These are phyloP conservation scores for Malus domestica DNA, from an alignment of 306 rosid species.

Conservation along the genomic window ASM211411v1 NC_041796.1:27866001-27866500, in stretches of 20 bases:
- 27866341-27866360: not conserved
- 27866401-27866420: not conserved
- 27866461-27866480: slow-evolving; percentile 38
- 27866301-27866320: slow-evolving; percentile 66
- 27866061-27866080: slow-evolving; percentile 56
- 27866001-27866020: slow-evolving; percentile 28
- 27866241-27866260: slow-evolving; percentile 46
- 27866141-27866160: slow-evolving; percentile 37
- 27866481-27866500: slow-evolving; percentile 23
- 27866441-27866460: slow-evolving; percentile 64
- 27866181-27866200: slow-evolving; percentile 45
- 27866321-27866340: not conserved
- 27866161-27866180: slow-evolving; percentile 40
- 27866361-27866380: too few species aligned
- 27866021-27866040: slow-evolving; percentile 50
- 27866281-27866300: slow-evolving; percentile 63
- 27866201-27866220: slow-evolving; percentile 62
- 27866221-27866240: slow-evolving; percentile 58
- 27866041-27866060: slow-evolving; percentile 64
- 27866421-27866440: slow-evolving; percentile 8
- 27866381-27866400: too few species aligned
- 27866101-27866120: slow-evolving; percentile 41
- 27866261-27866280: slow-evolving; percentile 49
- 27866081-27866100: slow-evolving; percentile 79
- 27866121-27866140: slow-evolving; percentile 65